Evolutionary conservation across 495 filamentous ascomycete genomes (phyloP), one percentile per base, ranked within the genome.

Genomic region (Penicillium lagena): DNA sequence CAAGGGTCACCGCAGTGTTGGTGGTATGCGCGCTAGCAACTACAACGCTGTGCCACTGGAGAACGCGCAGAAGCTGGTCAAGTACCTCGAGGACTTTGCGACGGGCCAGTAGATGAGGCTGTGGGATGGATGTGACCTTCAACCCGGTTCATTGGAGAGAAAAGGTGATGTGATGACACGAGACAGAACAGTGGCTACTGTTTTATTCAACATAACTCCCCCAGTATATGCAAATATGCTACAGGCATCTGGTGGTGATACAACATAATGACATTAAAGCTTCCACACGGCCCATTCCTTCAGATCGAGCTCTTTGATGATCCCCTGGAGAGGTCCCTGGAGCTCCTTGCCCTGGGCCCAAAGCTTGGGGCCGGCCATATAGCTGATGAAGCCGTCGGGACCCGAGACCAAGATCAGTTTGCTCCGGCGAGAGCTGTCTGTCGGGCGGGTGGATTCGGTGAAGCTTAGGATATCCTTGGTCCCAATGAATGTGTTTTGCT

Each of bases 301-400:
- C 5, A 74, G 55, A 51, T 80, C 63, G 37, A 83, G 61, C 28
- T 75, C 69, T 22, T 65, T 64, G 13, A 85, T 64, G 8, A 82
- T 52, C 7, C 81, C 81, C 15, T 68, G 70, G 7, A 83, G 49
- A 9, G 72, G 72, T 2, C 87, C 91, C 54, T 91, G 86, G 12
- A 74, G 64, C 66, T 95, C 86, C 51, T 68, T 67, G 7, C 89
- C 89, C 39, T 72, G 71, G 4, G 73, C 74, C 81, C 83, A 90
- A 2, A 72, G 58, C 64, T 94, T 95, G 5, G 78, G 73, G 6
- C 91, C 91, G 7, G 86, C 86, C 66, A 85, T 85, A 51, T 82
- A 76, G 22, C 71, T 74, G 37, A 96, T 76, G 66, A 97, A 98
- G 12, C 93, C 90, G 35, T 93, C 87, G 0, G 93, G 90, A 0